These are phyloP conservation scores for Neonectria magnoliae DNA, from an alignment of 2,329 filamentous ascomycete species.

Conservation along the genomic window DNA sequence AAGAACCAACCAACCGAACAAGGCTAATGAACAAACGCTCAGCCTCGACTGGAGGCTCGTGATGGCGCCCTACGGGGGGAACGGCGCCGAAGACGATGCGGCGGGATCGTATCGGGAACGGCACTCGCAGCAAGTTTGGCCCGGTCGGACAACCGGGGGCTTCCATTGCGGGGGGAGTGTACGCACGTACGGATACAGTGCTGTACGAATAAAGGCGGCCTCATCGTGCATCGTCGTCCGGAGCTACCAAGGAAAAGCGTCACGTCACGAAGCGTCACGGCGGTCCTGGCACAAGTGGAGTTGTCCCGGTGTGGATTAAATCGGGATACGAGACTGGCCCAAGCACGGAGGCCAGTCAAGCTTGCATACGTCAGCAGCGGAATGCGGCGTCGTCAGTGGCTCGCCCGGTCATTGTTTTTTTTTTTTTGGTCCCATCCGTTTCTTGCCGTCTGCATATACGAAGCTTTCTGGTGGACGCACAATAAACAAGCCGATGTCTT, in stretches of 20 bases:
- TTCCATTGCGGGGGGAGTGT: neutral
- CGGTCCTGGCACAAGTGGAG: neutral
- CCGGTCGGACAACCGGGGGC: neutral
- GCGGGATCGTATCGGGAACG: neutral
- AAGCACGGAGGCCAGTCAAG: neutral
- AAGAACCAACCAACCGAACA: neutral
- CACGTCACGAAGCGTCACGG: neutral
- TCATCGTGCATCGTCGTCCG: neutral
- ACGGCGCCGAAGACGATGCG: neutral
- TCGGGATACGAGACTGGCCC: slow-evolving; percentile 17
- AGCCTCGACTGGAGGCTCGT: neutral
- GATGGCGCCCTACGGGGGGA: neutral
- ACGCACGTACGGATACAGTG: no score
- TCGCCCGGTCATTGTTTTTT: neutral
- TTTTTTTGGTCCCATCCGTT: neutral
- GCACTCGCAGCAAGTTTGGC: neutral
- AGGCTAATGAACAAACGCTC: neutral
- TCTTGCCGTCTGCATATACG: slow-evolving; percentile 10
- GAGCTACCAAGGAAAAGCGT: neutral
- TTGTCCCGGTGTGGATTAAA: neutral
- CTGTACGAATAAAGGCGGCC: neutral
- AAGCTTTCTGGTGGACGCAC: neutral
- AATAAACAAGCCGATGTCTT: neutral
- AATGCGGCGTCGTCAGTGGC: slow-evolving; percentile 6
- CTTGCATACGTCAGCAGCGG: slow-evolving; percentile 13